Evolutionary conservation across 257 asterid genomes (phyloP), one percentile per base, ranked within the genome.

Genomic region (Lycium barbarum): DNA sequence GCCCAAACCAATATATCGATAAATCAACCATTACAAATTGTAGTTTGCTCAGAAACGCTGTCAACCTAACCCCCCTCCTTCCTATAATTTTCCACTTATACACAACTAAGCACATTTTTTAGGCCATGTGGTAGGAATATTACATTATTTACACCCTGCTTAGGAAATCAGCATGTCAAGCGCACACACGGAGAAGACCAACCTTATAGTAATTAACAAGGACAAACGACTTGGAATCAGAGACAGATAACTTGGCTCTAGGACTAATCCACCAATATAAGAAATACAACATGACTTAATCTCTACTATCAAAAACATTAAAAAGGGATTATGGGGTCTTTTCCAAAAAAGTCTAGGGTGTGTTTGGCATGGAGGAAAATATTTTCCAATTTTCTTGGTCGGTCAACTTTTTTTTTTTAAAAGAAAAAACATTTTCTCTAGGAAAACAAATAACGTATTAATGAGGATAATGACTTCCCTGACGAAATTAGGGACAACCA

Each of bases 121-220:
- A 11, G 38, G 40, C 45, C 80, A 72, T 71, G 57, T n/a, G 15
- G 4, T 20, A 72, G 51, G 38, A 72, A 73, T 72, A 73, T 73
- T n/a, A 45, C 58, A 45, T 45, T 22, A 72, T 72, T 26, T 43
- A 47, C 36, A n/a, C 8, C n/a, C 38, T n/a, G 55, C 38, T 45
- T 5, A 72, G 58, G 11, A 72, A 43, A 72, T 72, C 36, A 72
- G 80, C 58, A 62, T 6, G 10, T 20, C 68, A n/a, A 62, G 68
- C 68, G 10, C 18, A n/a, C 18, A 72, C 11, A 72, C 1, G 18
- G 17, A 72, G 5, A 72, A 72, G 36, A 9, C 38, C 36, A 72
- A 43, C 36, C 35, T 43, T 43, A 4, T 43, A n/a, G n/a, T n/a
- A 9, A 72, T 72, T 12, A 72, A n/a, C 18, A 45, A 58, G 18